Conservation (phyloP, 2,329 filamentous ascomycete genomes). For the Neofusicoccum umdonicola region DNA sequence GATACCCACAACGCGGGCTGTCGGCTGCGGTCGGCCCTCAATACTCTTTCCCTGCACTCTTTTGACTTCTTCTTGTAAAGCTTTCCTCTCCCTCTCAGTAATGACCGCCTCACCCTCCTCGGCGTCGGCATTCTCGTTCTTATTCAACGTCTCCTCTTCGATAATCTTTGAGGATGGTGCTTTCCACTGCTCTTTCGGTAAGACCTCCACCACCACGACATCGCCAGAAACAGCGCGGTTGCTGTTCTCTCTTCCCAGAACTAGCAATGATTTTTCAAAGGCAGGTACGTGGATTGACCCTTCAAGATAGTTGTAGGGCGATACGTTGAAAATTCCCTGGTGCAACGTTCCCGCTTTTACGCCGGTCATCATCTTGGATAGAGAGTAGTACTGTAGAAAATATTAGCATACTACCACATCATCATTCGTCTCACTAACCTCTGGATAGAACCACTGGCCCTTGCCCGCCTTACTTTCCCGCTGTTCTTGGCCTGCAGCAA, state of each 20-base stretch:
- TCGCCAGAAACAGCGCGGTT: constrained; percentile 92
- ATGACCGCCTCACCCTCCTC: constrained; percentile 73
- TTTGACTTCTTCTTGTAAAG: constrained; percentile 87
- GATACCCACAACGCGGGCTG: constrained; percentile 85
- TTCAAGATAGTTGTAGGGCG: constrained; percentile 96
- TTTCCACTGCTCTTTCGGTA: constrained; percentile 96
- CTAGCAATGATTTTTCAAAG: constrained; percentile 83
- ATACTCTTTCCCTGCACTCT: constrained; percentile 73
- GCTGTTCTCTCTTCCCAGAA: constrained; percentile 92
- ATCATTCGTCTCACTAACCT: constrained; percentile 38
- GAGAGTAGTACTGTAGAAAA: constrained; percentile 63
- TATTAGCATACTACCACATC: background rate
- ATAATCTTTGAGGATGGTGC: constrained; percentile 92
- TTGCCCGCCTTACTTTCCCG: constrained; percentile 64
- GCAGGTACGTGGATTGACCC: constrained; percentile 85
- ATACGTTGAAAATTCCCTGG: constrained; percentile 93
- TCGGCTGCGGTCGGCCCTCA: constrained; percentile 81
- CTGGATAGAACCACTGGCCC: constrained; percentile 76
- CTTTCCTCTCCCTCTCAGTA: constrained; percentile 81
- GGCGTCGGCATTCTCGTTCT: constrained; percentile 87
- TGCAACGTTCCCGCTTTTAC: constrained; percentile 85
- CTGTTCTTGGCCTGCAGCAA: constrained; percentile 73
- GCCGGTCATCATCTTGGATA: constrained; percentile 93
- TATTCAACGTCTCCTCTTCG: constrained; percentile 87
- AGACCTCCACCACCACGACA: constrained; percentile 85